Base-by-base conservation (phyloP, 331 rosid species). In the Quercus phellos region DNA sequence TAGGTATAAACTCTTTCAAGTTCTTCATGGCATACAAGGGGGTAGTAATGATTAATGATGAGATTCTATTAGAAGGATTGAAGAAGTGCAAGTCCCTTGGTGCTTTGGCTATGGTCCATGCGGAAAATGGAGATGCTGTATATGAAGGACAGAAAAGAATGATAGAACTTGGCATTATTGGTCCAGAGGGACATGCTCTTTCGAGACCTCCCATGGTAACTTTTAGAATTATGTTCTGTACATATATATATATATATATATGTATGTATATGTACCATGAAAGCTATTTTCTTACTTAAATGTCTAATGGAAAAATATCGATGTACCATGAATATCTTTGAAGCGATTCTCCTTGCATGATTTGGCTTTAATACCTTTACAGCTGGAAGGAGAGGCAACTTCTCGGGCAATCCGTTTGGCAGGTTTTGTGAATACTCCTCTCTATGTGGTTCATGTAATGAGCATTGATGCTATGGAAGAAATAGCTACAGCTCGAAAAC, bases 331-430 rank as follows among this genome's bases (percentile, higher is more conserved):
- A 68, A 32, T 51, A 27, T 59, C 63, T 50, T 4, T 60, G 17
- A 34, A 43, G 7, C 72, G 46, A 60, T 64, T 7, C 51, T 43
- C 63, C 22, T 12, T 77, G 35, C 55, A 21, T 76, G 77, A 55
- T 84, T 80, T 81, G 71, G 83, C 78, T 67, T 75, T 71, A 72
- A 70, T 70, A 66, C 68, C 74, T 71, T 74, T 79, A 75, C 78
- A 94, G 98, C 79, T 94, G 81, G 97, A 92, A 89, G 98, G 97
- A 73, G 97, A 94, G 87, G 98, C 98, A 81, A 90, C 97, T 70
- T 85, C 95, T 56, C 95, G 97, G 72, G 98, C 98, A 76, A 89
- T 94, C 78, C 89, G 81, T 79, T 84, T 94, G 75, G 98, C 97
- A 58, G 75, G 83, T 79, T 94, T 92, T 86, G 86, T 94, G 70